A percentile compares a stretch with the other conserved stretches of the same genome.
These are phyloP conservation scores for Geotrichum carabidarum DNA, from an alignment of 1,139 yeast species.

Conservation along the genomic window DNA sequence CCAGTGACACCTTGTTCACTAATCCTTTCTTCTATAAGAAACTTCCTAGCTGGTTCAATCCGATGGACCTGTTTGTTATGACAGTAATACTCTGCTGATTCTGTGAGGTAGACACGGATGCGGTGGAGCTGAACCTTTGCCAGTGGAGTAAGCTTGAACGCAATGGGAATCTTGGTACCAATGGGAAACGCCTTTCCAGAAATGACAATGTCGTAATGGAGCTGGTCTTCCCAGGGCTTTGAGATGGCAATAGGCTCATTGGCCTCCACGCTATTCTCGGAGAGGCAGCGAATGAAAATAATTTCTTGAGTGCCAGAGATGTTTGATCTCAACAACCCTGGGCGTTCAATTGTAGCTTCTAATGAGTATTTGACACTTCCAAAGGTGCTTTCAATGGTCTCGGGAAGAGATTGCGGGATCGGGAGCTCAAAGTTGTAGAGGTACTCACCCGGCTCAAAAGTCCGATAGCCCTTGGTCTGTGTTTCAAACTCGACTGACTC, in stretches of 20 bases:
- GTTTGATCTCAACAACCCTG: constrained; percentile 81
- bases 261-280: constrained; percentile 75
- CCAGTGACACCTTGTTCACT: constrained; percentile 49
- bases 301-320: constrained; percentile 61
- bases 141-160: constrained; percentile 75
- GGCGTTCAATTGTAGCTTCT: constrained; percentile 64
- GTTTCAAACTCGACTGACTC: constrained; percentile 20
- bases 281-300: constrained; percentile 65
- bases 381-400: constrained; percentile 69
- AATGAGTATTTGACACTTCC: constrained; percentile 70
- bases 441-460: constrained; percentile 77
- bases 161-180: constrained; percentile 76
- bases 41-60: constrained; percentile 82
- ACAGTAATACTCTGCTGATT: constrained; percentile 85
- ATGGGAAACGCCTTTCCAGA: constrained; percentile 78
- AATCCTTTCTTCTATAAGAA: constrained; percentile 69
- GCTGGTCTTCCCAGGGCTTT: constrained; percentile 89
- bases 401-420: constrained; percentile 76
- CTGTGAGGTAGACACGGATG: constrained; percentile 77
- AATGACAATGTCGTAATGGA: constrained; percentile 81
- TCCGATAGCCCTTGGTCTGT: constrained; percentile 36
- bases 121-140: constrained; percentile 86
- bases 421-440: constrained; percentile 88
- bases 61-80: constrained; percentile 81
- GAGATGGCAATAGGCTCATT: constrained; percentile 89